Evolutionary conservation across 1,139 yeast species (phyloP), one percentile per base, ranked within the genome.

Genomic region (Candida sp.): DNA sequence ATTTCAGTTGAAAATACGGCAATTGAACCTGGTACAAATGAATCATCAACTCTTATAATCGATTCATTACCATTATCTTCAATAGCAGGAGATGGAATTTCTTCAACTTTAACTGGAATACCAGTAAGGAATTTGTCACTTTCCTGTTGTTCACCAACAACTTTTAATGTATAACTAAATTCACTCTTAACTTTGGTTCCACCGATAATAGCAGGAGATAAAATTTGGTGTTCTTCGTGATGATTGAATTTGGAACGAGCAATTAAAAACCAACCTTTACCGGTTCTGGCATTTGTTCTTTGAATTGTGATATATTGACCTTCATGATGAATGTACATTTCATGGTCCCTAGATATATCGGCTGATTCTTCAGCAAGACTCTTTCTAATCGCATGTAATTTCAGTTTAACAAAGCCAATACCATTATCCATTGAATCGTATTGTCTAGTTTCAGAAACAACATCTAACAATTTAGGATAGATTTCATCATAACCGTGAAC

Each of bases 401-500:
- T 69, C 7, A 69, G 57, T 62, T 90, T 93, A 12, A 87, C 84
- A 38, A 70, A 66, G 3, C 90, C 84, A 56, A 93, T 90, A 34
- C 98, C 98, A 35, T 73, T 71, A 5, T 62, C 63, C 23, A 68
- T 69, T 53, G 71, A 75, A 1, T 82, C 73, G 56, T 93, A 93
- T 8, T 65, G 68, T 51, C 96, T 77, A 2, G 63, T 67, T 59
- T 93, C 99, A 32, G 72, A 66, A n/a, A 93, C 99, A 40, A 93
- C 84, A 58, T 90, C 84, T 39, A 93, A 70, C 35, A 89, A 69
- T 36, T 78, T 72, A 4, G 98, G 97, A 59, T 84, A 93, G 43
- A 93, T 79, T 64, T 93, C 99, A 60, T 93, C 99, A 56, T 82
- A 90, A 15, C 99, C 99, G 66, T 87, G 85, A 1, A 90, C 95